Percentiles rank a stretch among this genome's conserved stretches.
Conservation (phyloP, 2,329 filamentous ascomycete species). For the Juglanconis sp. region DNA sequence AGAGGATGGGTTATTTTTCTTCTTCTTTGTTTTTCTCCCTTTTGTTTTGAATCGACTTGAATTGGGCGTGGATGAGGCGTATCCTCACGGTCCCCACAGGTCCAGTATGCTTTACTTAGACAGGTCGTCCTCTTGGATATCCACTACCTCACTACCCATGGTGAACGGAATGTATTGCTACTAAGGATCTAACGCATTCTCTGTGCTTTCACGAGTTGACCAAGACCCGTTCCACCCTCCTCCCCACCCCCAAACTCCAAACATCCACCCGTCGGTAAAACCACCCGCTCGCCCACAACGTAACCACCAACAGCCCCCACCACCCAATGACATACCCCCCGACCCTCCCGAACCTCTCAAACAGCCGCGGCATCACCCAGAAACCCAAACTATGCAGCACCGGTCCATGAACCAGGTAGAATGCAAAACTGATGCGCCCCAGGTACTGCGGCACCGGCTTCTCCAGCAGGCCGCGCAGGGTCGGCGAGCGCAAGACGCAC, state of each 20-base stretch:
- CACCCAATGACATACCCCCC: slow-evolving; percentile 32
- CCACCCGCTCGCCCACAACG: slow-evolving; percentile 33
- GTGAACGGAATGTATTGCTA: too few relatives aligned
- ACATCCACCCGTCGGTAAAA: slow-evolving; percentile 35
- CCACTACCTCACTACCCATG: too few relatives aligned
- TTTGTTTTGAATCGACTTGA: too few relatives aligned
- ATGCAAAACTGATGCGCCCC: slow-evolving; percentile 37
- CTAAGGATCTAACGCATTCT: too few relatives aligned
- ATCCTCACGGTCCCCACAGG: too few relatives aligned
- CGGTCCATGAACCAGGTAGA: slow-evolving; percentile 38
- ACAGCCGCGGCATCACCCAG: slow-evolving; percentile 37
- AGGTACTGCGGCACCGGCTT: slow-evolving; percentile 33
- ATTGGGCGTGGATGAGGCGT: too few relatives aligned
- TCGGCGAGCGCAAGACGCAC: slow-evolving; percentile 32
- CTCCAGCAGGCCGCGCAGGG: slow-evolving; percentile 29
- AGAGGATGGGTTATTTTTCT: too few relatives aligned
- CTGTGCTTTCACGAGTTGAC: slow-evolving; percentile 5
- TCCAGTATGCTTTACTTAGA: too few relatives aligned
- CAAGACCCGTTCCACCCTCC: slow-evolving; percentile 32
- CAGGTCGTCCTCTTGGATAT: too few relatives aligned
- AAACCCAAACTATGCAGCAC: slow-evolving; percentile 27
- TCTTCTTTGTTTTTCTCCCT: too few relatives aligned
- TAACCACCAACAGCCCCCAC: slow-evolving; percentile 27
- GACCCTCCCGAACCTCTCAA: slow-evolving; percentile 31
- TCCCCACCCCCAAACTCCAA: slow-evolving; percentile 36